Percentiles rank a stretch among this genome's conserved stretches.
phyloP scores from a whole-genome alignment of 768 basidiomycete genomes.

The Boletus coccyginus region DNA sequence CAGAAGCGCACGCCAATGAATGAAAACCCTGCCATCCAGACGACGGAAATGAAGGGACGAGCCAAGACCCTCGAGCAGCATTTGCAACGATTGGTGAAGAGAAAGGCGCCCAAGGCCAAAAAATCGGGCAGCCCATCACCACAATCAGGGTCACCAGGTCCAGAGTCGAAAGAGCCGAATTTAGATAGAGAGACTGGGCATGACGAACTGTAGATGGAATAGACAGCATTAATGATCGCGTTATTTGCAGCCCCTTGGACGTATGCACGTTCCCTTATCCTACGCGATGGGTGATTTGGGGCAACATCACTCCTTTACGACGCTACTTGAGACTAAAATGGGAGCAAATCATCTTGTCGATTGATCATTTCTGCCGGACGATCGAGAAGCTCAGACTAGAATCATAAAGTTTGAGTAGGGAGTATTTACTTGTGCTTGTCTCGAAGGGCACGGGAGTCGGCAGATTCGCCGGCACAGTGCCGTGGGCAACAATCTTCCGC shows the following conservation, averaged over 20 bases:
- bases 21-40: constrained; percentile 84
- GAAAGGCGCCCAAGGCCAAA: constrained; percentile 64
- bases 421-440: constrained; percentile 29
- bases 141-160: constrained; percentile 10
- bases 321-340: background rate
- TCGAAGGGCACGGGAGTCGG: background rate
- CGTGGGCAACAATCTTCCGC: constrained; percentile 37
- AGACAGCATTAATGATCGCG: constrained; percentile 7
- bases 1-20: constrained; percentile 73
- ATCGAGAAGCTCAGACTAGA: background rate
- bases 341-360: no score
- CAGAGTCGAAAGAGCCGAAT: constrained; percentile 17
- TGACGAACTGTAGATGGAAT: constrained; percentile 30
- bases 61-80: constrained; percentile 79
- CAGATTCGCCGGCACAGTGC: background rate
- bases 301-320: background rate
- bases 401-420: background rate
- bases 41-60: constrained; percentile 80
- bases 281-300: background rate
- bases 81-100: constrained; percentile 62
- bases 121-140: constrained; percentile 36
- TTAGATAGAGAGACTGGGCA: constrained; percentile 23
- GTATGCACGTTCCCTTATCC: background rate
- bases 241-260: background rate
- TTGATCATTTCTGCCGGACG: background rate